These are phyloP conservation scores for Echria macrotheca DNA, from an alignment of 495 filamentous ascomycete species.

Conservation along the genomic window DNA sequence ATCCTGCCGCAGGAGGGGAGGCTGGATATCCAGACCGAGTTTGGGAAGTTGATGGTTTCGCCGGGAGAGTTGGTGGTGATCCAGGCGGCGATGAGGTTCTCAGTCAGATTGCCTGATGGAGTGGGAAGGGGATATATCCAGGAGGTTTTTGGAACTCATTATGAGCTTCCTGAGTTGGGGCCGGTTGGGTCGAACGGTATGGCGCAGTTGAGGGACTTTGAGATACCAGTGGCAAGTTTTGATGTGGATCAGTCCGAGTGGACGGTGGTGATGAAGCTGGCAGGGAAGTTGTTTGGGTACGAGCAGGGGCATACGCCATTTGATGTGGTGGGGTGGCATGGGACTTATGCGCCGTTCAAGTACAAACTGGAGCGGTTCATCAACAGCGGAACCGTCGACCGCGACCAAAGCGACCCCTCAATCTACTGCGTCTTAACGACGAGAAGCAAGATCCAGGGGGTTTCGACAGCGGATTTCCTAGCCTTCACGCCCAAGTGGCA, in stretches of 20 bases:
- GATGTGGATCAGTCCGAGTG: conserved; percentile 46
- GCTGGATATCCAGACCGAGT: conserved; percentile 75
- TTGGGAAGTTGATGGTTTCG: conserved; percentile 68
- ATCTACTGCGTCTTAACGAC: conserved; percentile 73
- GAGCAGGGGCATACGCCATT: conserved; percentile 67
- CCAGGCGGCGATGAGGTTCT: conserved; percentile 70
- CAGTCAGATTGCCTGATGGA: conserved; percentile 55
- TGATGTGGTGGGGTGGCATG: conserved; percentile 74
- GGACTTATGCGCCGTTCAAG: conserved; percentile 69
- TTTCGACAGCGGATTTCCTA: conserved; percentile 68
- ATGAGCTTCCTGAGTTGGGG: conserved; percentile 71
- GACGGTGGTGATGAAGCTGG: conserved; percentile 56
- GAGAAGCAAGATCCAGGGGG: conserved; percentile 51
- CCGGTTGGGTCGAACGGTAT: conserved; percentile 80
- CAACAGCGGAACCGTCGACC: conserved; percentile 60
- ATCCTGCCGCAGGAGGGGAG: conserved; percentile 75
- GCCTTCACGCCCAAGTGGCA: conserved; percentile 73
- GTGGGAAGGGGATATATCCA: conserved; percentile 72
- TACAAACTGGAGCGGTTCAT: conserved; percentile 72
- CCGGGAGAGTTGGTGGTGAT: conserved; percentile 81
- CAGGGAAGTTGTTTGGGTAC: conserved; percentile 65
- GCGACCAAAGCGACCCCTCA: conserved; percentile 69
- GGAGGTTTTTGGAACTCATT: conserved; percentile 77
- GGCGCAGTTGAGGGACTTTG: conserved; percentile 79
- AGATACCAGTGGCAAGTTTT: conserved; percentile 71